Evolutionary conservation across 805 yeast genomes (phyloP).

Genomic region (Sungouiozyma ichnusensis): DNA sequence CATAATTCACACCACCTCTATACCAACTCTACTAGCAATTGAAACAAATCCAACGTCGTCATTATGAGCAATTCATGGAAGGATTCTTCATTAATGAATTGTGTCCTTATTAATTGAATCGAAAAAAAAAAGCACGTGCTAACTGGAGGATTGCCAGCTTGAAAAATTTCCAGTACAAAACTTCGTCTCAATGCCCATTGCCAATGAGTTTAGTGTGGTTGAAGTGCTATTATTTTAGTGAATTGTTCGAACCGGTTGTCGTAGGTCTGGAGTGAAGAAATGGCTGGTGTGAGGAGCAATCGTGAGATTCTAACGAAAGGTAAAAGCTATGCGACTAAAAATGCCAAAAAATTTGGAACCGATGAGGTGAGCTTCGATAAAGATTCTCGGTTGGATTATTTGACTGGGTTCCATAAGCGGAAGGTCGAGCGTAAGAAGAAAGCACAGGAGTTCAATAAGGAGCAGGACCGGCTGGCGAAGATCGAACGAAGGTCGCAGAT

Average conservation of each 20-base stretch:
- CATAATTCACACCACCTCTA: not conserved
- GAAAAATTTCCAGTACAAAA: no score
- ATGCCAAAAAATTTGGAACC: slow-evolving; percentile 54
- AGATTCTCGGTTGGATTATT: slow-evolving; percentile 65
- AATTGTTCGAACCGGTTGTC: no score
- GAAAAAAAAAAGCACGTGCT: no score
- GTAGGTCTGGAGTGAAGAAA: not conserved
- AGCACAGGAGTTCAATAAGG: slow-evolving; percentile 67
- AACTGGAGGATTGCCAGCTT: no score
- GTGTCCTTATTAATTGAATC: no score
- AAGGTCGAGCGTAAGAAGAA: slow-evolving; percentile 80
- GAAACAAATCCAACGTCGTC: no score
- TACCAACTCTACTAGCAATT: not conserved
- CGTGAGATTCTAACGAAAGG: slow-evolving; percentile 87
- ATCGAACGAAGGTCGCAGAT: slow-evolving; percentile 63
- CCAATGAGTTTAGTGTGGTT: no score
- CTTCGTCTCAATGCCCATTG: no score
- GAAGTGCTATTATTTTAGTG: no score
- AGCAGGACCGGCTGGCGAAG: slow-evolving; percentile 61
- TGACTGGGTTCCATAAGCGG: slow-evolving; percentile 94
- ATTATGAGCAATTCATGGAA: no score
- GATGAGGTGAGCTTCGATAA: slow-evolving; percentile 81
- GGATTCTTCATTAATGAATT: no score
- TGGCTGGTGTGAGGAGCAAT: slow-evolving; percentile 31
- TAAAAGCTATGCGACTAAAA: slow-evolving; percentile 62